Percentiles rank a stretch among this genome's conserved stretches.
Evolutionary conservation across 2,329 filamentous ascomycete species (phyloP).

Genomic region (Fusarium longipes): DNA sequence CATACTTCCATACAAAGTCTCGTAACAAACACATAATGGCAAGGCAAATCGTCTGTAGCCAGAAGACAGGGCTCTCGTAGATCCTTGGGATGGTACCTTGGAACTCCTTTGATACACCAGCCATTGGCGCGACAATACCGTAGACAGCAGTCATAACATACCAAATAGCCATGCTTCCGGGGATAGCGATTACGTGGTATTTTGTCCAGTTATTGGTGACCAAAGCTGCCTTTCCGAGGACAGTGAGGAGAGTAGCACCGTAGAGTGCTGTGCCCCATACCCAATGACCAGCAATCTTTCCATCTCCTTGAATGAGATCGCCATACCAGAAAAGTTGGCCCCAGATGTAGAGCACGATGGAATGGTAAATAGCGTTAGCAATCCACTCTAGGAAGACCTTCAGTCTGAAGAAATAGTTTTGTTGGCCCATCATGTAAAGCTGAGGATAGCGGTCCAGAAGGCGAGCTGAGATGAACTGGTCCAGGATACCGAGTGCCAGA

Average conservation of each 20-base stretch:
- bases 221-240: constrained; percentile 92
- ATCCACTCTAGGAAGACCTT: constrained; percentile 96
- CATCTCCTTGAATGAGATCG: constrained; percentile 82
- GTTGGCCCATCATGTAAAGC: constrained; percentile 91
- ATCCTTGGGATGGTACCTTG: constrained; percentile 83
- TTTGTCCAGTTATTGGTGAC: constrained; percentile 99
- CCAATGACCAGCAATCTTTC: constrained; percentile 91
- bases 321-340: constrained; percentile 83
- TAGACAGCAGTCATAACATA: constrained; percentile 90
- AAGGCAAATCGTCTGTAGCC: constrained; percentile 86
- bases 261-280: constrained; percentile 97
- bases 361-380: constrained; percentile 94
- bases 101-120: constrained; percentile 86
- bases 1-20: constrained; percentile 97
- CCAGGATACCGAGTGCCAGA: constrained; percentile 93
- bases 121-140: constrained; percentile 83
- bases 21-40: constrained; percentile 84
- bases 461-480: constrained; percentile 96
- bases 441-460: constrained; percentile 96
- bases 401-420: constrained; percentile 91
- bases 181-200: constrained; percentile 94
- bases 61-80: constrained; percentile 86
- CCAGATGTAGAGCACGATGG: constrained; percentile 89
- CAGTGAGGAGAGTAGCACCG: constrained; percentile 90
- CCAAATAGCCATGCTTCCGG: constrained; percentile 92